Evolutionary conservation across 305 asterid species (phyloP), one percentile per base, ranked within the genome.

Genomic region (Lippia alba): DNA sequence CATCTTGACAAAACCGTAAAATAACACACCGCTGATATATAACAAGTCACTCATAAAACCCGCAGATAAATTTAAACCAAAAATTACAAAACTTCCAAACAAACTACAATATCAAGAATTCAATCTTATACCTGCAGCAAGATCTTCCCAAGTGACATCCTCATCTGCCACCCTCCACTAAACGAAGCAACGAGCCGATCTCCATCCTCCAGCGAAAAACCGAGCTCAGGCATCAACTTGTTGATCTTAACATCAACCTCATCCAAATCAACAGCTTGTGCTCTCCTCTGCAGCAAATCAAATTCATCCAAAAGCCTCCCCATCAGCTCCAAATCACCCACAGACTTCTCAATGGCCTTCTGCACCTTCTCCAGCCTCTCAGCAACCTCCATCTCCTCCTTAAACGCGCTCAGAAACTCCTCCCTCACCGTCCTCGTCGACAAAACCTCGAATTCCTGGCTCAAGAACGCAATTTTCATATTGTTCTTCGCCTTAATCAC

Each of bases 121-220:
- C 66, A 63, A 44, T 44, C 30, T 15, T 56, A 76, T 88, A 91
- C 99, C 99, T 94, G 99, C 82, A 94, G 82, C 61, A 94, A 80
- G 80, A 90, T 92, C 89, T 92, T 94, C 67, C 99, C 99, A 18
- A 94, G 89, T 14, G 98, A 90, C 96, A 92, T 94, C 84, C 99
- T 89, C 99, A 94, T 94, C 76, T 94, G 99, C 99, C 99, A 92
- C 49, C 99, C 99, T 62, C 98, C 82, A 69, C 99, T 94, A 77
- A 92, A 94, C 2, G 99, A 94, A 5, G 99, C 99, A 74, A 94
- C 99, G 10, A 94, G 94, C 82, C 97, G 85, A 73, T 94, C 98
- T 0, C 85, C 83, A 72, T 94, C 99, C 84, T 94, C 98, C 0
- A 90, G 89, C 2, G 86, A 74, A 66, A 94, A 94, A 36, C 98